These are phyloP conservation scores for Tylopilus felleus DNA, from an alignment of 768 basidiomycete species.

Conservation along the genomic window DNA sequence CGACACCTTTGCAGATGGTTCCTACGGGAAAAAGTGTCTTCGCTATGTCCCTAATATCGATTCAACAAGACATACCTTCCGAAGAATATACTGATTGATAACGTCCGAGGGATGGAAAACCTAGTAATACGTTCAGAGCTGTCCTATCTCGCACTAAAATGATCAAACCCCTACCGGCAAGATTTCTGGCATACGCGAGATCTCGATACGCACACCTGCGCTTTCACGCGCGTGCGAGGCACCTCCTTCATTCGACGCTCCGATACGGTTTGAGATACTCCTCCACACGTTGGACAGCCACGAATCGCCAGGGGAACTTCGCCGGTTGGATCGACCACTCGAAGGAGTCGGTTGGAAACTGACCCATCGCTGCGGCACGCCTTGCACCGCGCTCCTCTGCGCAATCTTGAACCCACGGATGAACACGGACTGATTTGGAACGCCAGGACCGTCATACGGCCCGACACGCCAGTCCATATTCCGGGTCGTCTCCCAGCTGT, in stretches of 20 bases:
- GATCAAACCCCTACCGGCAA: conserved; percentile 10
- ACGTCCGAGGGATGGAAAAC: conserved; percentile 24
- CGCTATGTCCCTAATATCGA: background rate
- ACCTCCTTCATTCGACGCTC: conserved; percentile 4
- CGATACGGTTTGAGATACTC: conserved; percentile 14
- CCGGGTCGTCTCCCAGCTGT: conserved; percentile 18
- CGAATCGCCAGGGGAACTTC: conserved; percentile 7
- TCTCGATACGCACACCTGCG: conserved; percentile 9
- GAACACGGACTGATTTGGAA: conserved; percentile 29
- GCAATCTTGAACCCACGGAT: conserved; percentile 32
- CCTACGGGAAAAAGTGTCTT: conserved; percentile 3
- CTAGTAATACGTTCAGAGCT: conserved; percentile 8
- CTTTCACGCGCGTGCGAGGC: background rate
- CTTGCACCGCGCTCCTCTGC: conserved; percentile 13
- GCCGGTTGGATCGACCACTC: background rate
- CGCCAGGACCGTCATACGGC: conserved; percentile 7
- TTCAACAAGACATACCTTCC: conserved; percentile 8
- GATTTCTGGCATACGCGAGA: conserved; percentile 17
- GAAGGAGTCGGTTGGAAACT: conserved; percentile 1
- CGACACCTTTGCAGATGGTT: conserved; percentile 22
- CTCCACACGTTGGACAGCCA: conserved; percentile 19
- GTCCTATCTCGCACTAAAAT: background rate
- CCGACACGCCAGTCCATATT: conserved; percentile 21
- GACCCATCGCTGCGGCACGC: conserved; percentile 19
- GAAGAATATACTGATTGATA: conserved; percentile 25